These are phyloP conservation scores for Globisporangium middletonii DNA, from an alignment of 352 stramenopile species.

Conservation along the genomic window DNA sequence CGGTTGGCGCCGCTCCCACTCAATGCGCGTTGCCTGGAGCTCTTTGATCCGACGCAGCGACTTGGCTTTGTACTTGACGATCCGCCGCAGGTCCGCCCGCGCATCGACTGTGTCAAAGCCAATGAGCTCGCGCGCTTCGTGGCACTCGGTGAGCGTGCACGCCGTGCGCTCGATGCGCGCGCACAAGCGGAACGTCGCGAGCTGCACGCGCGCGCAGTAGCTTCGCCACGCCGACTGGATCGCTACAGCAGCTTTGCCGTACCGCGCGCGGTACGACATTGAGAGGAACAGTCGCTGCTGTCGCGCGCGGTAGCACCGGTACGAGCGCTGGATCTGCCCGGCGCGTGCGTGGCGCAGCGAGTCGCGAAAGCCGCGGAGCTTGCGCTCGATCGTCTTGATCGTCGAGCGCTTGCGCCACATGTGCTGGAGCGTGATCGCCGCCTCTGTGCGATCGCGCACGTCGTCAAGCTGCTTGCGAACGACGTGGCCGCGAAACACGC, in stretches of 20 bases:
- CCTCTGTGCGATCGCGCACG: constrained; percentile 48
- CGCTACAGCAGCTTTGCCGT: constrained; percentile 49
- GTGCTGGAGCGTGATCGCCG: constrained; percentile 68
- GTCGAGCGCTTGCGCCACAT: constrained; percentile 54
- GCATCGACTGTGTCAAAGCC: constrained; percentile 68
- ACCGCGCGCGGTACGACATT: constrained; percentile 30
- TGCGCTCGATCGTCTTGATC: constrained; percentile 33
- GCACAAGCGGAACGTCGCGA: constrained; percentile 65
- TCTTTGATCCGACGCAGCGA: constrained; percentile 62
- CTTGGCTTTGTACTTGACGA: constrained; percentile 78
- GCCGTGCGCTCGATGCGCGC: constrained; percentile 63
- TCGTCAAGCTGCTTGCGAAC: constrained; percentile 48
- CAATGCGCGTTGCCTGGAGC: constrained; percentile 68
- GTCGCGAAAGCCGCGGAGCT: constrained; percentile 32
- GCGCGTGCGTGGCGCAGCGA: constrained; percentile 35
- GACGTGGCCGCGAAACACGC: constrained; percentile 62
- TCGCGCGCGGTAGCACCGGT: constrained; percentile 52
- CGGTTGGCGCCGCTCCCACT: constrained; percentile 75
- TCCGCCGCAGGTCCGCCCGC: constrained; percentile 45
- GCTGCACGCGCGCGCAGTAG: constrained; percentile 42
- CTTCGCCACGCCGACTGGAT: constrained; percentile 74
- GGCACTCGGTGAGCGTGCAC: constrained; percentile 36
- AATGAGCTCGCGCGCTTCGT: constrained; percentile 61
- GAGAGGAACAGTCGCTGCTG: constrained; percentile 31
- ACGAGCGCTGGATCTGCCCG: constrained; percentile 45